A percentile compares a stretch with the other conserved stretches of the same genome.
Evolutionary conservation across 108 stramenopile species (phyloP).

Genomic region (Mayamaea pseudoterrestris): DNA sequence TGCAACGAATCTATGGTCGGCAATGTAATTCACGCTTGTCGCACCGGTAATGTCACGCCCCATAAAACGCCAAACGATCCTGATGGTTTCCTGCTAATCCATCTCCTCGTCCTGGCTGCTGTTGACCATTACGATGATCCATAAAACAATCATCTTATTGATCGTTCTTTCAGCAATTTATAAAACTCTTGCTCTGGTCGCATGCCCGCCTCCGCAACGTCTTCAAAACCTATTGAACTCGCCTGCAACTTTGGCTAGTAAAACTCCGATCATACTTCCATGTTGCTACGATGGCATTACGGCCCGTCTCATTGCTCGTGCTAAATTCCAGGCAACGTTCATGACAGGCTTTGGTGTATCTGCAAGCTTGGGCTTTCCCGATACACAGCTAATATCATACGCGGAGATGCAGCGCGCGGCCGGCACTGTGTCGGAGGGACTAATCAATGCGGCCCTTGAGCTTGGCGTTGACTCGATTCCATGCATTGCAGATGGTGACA

Average conservation of each 20-base stretch:
- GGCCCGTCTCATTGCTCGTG: conserved; percentile 72
- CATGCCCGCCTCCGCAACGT: conserved; percentile 22
- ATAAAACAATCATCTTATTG: too few relatives aligned
- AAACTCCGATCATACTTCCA: conserved; percentile 69
- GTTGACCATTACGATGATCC: too few relatives aligned
- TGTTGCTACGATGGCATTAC: conserved; percentile 94
- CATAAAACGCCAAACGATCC: too few relatives aligned
- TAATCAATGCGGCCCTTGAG: conserved; percentile 64
- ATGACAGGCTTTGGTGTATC: conserved; percentile 97
- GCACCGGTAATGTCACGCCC: too few relatives aligned
- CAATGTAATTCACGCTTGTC: too few relatives aligned
- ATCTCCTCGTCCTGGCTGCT: too few relatives aligned
- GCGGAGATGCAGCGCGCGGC: conserved; percentile 80
- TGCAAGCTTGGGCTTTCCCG: conserved; percentile 71
- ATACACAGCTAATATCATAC: conserved; percentile 81
- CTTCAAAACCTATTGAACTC: conserved; percentile 25
- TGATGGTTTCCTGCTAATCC: too few relatives aligned
- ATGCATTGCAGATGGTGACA: conserved; percentile 96
- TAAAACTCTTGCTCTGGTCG: too few relatives aligned
- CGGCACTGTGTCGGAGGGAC: conserved; percentile 65
- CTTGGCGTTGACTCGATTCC: conserved; percentile 56
- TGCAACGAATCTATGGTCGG: too few relatives aligned
- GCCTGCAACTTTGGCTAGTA: conserved; percentile 26
- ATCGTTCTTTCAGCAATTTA: too few relatives aligned
- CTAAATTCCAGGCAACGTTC: conserved; percentile 92